Evolutionary conservation across 208 protist genomes (phyloP).

Genomic region (Crithidia mellificae): DNA sequence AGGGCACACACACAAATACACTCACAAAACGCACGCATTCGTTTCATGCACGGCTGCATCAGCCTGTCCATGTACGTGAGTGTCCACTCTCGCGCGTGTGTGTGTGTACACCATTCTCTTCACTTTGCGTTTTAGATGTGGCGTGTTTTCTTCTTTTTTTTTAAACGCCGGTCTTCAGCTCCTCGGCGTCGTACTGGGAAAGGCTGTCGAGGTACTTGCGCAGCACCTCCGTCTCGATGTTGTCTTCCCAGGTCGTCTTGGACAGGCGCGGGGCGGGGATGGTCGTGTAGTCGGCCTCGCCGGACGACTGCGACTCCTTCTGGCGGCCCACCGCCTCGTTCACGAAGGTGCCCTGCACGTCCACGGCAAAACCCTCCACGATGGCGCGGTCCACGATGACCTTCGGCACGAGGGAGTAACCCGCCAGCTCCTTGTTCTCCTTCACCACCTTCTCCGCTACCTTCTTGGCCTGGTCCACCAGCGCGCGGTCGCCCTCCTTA

Average conservation of each 20-base stretch:
- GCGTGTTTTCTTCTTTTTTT: too few species aligned
- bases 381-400: constrained; percentile 85
- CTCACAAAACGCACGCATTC: too few species aligned
- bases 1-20: not conserved
- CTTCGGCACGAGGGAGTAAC: constrained; percentile 69
- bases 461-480: constrained; percentile 61
- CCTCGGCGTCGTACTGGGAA: constrained; percentile 82
- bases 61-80: not conserved
- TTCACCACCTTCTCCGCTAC: constrained; percentile 74
- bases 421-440: constrained; percentile 66
- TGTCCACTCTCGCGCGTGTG: not conserved
- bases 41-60: too few species aligned
- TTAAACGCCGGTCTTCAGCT: constrained; percentile 86
- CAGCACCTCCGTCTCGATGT: constrained; percentile 87
- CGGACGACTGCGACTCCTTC: constrained; percentile 32
- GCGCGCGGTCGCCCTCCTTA: constrained; percentile 49
- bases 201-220: constrained; percentile 86
- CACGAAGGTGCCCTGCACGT: constrained; percentile 80
- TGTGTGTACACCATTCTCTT: too few species aligned
- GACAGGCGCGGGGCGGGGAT: constrained; percentile 60
- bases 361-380: constrained; percentile 85
- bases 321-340: constrained; percentile 72
- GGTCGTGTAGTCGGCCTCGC: constrained; percentile 85
- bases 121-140: not conserved
- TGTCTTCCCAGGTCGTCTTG: constrained; percentile 83